A percentile compares a stretch with the other conserved stretches of the same genome.
These are phyloP conservation scores for Leucoagaricus sp. DNA, from an alignment of 1,284 basidiomycete species.

Conservation along the genomic window DNA sequence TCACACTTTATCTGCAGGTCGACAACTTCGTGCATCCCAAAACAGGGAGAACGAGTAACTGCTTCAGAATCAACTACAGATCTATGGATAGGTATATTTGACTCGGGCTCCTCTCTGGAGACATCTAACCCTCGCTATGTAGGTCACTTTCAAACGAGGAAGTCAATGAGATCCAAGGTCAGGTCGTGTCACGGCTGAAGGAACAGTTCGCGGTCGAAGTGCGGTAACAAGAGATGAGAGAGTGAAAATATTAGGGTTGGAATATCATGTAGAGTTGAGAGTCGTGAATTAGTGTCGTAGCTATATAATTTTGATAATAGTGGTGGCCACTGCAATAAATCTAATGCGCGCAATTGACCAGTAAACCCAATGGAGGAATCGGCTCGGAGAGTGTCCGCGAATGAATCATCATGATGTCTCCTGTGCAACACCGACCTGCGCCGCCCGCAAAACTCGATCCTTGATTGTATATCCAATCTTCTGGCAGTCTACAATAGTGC, in stretches of 20 bases:
- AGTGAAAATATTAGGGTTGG: slow-evolving; percentile 26
- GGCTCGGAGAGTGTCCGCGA: slow-evolving; percentile 3
- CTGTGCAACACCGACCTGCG: slow-evolving; percentile 95
- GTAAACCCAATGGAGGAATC: slow-evolving; percentile 1
- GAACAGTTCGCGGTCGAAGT: slow-evolving; percentile 78
- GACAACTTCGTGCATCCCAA: slow-evolving; percentile 94
- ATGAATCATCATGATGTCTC: slow-evolving; percentile 48
- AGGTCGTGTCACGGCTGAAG: slow-evolving; percentile 53
- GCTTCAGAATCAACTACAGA: slow-evolving; percentile 93
- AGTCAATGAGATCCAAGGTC: slow-evolving; percentile 76
- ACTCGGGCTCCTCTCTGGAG: background rate
- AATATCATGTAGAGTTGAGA: slow-evolving; percentile 35
- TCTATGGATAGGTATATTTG: slow-evolving; percentile 88
- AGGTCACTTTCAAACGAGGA: slow-evolving; percentile 92
- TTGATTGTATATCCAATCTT: slow-evolving; percentile 94
- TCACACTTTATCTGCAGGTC: slow-evolving; percentile 53
- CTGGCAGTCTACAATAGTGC: slow-evolving; percentile 89
- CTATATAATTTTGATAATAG: slow-evolving; percentile 25
- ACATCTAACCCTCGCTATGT: slow-evolving; percentile 7
- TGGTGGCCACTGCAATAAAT: slow-evolving; percentile 11
- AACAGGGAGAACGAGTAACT: slow-evolving; percentile 77
- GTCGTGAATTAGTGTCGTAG: slow-evolving; percentile 26
- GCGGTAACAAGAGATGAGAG: slow-evolving; percentile 48
- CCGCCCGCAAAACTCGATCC: slow-evolving; percentile 88
- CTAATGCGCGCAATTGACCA: slow-evolving; percentile 10